These are phyloP conservation scores for Rhypophila decipiens DNA, from an alignment of 495 filamentous ascomycete species.

Conservation along the genomic window DNA sequence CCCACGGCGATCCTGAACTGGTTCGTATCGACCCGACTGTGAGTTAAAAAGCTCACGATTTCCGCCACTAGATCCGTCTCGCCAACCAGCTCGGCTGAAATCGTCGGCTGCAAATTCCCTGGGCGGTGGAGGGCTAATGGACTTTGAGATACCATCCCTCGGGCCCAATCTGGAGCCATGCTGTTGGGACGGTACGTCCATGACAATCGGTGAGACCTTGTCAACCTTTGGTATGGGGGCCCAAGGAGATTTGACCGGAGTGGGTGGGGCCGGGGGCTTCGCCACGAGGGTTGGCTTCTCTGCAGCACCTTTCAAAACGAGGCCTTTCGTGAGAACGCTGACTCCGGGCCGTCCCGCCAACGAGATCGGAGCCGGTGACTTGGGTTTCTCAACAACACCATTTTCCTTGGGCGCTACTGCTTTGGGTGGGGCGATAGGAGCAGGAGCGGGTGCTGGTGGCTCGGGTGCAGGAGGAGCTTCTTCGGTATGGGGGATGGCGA, in stretches of 20 bases:
- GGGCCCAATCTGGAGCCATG: conserved; percentile 22
- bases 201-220: conserved; percentile 62
- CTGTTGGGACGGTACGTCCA: conserved; percentile 30
- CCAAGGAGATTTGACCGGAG: conserved; percentile 85
- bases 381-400: conserved; percentile 26
- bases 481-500: conserved; percentile 63
- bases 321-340: conserved; percentile 41
- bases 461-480: conserved; percentile 33
- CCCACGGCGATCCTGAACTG: conserved; percentile 70
- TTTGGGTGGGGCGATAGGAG: conserved; percentile 1
- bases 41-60: conserved; percentile 87
- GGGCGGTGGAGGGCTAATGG: conserved; percentile 38
- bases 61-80: conserved; percentile 52
- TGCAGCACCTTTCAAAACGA: conserved; percentile 58
- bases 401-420: conserved; percentile 15
- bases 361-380: conserved; percentile 33
- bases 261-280: conserved; percentile 65
- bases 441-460: conserved; percentile 13
- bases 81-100: conserved; percentile 75
- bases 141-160: conserved; percentile 17
- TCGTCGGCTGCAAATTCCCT: conserved; percentile 93
- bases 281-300: conserved; percentile 75
- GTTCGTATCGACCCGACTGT: conserved; percentile 88
- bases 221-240: conserved; percentile 79
- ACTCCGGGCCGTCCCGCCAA: conserved; percentile 35